Conservation (phyloP, 139 green algal species). For the Pedinophyceae sp. region DNA sequence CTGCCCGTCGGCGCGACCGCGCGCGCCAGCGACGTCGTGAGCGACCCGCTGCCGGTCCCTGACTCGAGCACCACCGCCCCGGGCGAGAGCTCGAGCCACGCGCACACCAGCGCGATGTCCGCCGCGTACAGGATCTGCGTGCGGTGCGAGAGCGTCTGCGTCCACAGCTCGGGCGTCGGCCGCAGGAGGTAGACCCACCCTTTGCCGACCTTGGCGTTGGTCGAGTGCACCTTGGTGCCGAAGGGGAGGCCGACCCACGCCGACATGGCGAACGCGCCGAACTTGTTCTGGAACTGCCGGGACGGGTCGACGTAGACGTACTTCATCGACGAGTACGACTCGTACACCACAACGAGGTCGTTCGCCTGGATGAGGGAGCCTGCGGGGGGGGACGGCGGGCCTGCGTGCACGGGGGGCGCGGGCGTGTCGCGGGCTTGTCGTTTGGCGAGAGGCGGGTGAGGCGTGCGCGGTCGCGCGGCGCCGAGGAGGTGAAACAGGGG, state of each 20-base stretch:
- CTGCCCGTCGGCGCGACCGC: conserved; percentile 65
- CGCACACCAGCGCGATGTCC: conserved; percentile 64
- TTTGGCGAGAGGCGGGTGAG: too few species aligned
- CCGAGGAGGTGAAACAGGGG: too few species aligned
- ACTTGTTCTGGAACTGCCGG: conserved; percentile 28
- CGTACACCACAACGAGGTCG: conserved; percentile 73
- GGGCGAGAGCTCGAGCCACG: conserved; percentile 63
- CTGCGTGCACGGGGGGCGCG: too few species aligned
- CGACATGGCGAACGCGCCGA: conserved; percentile 40
- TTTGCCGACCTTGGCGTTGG: conserved; percentile 8
- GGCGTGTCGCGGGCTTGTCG: too few species aligned
- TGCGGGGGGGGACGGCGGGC: background rate
- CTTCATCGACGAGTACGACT: conserved; percentile 53
- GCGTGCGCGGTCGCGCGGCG: too few species aligned
- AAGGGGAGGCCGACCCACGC: conserved; percentile 67
- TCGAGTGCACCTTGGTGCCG: conserved; percentile 40
- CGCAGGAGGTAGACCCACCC: conserved; percentile 64
- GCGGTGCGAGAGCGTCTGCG: conserved; percentile 51
- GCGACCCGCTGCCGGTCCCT: conserved; percentile 79
- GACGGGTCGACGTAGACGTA: conserved; percentile 23
- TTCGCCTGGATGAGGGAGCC: conserved; percentile 41
- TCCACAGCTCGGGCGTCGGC: conserved; percentile 84
- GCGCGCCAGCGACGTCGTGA: conserved; percentile 76
- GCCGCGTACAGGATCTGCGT: conserved; percentile 52
- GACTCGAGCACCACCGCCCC: conserved; percentile 66